Evolutionary conservation across 2,329 filamentous ascomycete genomes (phyloP).

Genomic region (Phyllachora maydis): DNA sequence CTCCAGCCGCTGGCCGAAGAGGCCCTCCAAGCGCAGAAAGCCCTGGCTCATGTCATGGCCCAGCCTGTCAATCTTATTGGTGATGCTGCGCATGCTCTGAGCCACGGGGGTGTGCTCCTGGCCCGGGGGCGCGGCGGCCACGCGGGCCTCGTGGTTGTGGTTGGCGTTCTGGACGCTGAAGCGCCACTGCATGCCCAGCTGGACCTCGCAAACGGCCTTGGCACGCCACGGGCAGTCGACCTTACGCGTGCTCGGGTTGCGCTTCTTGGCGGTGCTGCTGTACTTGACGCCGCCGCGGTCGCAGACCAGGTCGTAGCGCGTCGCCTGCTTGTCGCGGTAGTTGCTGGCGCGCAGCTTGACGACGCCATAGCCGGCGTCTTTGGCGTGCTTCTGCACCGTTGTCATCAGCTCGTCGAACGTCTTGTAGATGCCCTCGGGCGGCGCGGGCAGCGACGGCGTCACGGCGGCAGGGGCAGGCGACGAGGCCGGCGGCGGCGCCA

Average conservation of each 20-base stretch:
- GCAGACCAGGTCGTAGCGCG: slow-evolving; percentile 40
- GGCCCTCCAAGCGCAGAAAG: slow-evolving; percentile 26
- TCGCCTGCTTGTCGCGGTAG: slow-evolving; percentile 40
- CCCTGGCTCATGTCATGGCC: slow-evolving; percentile 33
- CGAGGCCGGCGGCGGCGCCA: slow-evolving; percentile 13
- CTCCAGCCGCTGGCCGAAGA: slow-evolving; percentile 27
- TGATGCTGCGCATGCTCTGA: slow-evolving; percentile 34
- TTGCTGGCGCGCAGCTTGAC: slow-evolving; percentile 42
- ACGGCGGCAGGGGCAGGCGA: slow-evolving; percentile 17
- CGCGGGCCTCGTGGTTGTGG: slow-evolving; percentile 39
- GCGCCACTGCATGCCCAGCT: slow-evolving; percentile 42
- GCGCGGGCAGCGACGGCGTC: slow-evolving; percentile 21
- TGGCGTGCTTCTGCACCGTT: slow-evolving; percentile 36
- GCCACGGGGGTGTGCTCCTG: slow-evolving; percentile 36
- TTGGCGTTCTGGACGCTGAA: slow-evolving; percentile 38
- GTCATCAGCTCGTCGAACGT: slow-evolving; percentile 37
- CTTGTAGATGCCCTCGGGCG: slow-evolving; percentile 37
- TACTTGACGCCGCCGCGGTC: slow-evolving; percentile 44
- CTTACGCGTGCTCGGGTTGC: slow-evolving; percentile 41
- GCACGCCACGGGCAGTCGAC: slow-evolving; percentile 42
- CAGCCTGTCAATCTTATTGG: slow-evolving; percentile 37
- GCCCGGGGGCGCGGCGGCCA: slow-evolving; percentile 29
- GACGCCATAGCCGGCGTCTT: slow-evolving; percentile 40
- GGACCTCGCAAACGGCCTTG: slow-evolving; percentile 42
- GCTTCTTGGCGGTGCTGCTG: slow-evolving; percentile 43